Evolutionary conservation across 768 basidiomycete species (phyloP).

Genomic region (Amanita pallidorosea): DNA sequence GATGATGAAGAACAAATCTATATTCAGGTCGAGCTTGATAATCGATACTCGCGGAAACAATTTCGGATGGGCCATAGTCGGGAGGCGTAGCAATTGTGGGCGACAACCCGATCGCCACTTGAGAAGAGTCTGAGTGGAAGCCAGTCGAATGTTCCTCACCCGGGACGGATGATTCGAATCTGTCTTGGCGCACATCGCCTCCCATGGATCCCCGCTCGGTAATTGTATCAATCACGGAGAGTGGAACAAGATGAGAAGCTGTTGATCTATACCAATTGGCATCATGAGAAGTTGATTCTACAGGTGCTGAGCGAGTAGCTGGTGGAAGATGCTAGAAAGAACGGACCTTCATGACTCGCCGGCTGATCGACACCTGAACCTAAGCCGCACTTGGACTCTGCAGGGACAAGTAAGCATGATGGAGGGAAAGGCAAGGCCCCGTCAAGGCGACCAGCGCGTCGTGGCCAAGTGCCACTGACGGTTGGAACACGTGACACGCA

Average conservation of each 20-base stretch:
- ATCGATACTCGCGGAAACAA: slow-evolving; percentile 13
- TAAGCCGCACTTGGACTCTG: background rate
- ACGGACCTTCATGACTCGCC: slow-evolving; percentile 1
- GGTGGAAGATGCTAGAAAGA: slow-evolving; percentile 4
- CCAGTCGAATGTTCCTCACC: slow-evolving; percentile 14
- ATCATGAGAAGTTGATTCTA: slow-evolving; percentile 18
- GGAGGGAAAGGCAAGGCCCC: background rate
- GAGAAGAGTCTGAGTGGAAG: slow-evolving; percentile 11
- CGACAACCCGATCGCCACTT: slow-evolving; percentile 8
- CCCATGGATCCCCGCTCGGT: slow-evolving; percentile 11
- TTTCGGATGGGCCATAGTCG: slow-evolving; percentile 10
- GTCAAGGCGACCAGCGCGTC: background rate
- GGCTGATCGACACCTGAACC: background rate
- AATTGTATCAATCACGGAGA: slow-evolving; percentile 8
- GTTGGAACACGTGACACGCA: background rate
- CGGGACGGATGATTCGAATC: slow-evolving; percentile 14
- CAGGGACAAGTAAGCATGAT: background rate
- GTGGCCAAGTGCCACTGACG: too few relatives aligned
- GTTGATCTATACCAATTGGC: slow-evolving; percentile 3
- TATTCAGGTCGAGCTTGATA: slow-evolving; percentile 10
- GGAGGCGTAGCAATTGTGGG: slow-evolving; percentile 9
- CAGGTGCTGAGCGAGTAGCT: background rate
- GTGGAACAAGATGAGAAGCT: slow-evolving; percentile 9
- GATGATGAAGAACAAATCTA: slow-evolving; percentile 15
- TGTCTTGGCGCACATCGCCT: slow-evolving; percentile 18